Evolutionary conservation across 169 alveolate genomes (phyloP), one percentile per base, ranked within the genome.

Genomic region (Babesia caballi): DNA sequence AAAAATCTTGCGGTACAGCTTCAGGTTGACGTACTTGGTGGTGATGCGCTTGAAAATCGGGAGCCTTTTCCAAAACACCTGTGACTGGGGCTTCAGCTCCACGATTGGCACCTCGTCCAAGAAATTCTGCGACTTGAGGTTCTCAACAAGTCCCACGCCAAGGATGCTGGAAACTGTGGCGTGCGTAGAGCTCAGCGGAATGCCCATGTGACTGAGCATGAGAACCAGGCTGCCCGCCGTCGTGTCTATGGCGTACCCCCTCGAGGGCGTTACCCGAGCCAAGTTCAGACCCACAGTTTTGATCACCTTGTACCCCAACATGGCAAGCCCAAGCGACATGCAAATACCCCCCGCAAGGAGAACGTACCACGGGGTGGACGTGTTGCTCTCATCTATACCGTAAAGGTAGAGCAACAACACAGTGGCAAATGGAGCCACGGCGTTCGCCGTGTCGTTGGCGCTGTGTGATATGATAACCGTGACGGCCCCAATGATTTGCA

Each of bases 401-500:
- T 81, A 30, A 19, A 58, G 44, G 53, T 78, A 89, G n/a, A 85
- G 28, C 15, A 76, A 52, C 60, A 61, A 70, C 3, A 87, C 71
- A 0, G 90, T 76, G 0, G 90, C 89, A 33, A 89, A 77, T 9
- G 96, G 94, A 1, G 93, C 92, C 6, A 89, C 89, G 0, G 96
- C 96, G 67, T 92, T 92, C 21, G 95, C 95, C 21, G 93, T 85
- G 80, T 92, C 96, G 61, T 92, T 92, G 15, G 94, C 89, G 61
- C 93, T 80, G 56, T 92, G 96, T 7, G 94, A 92, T 27, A 92
- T 76, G 47, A 89, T 85, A 30, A 85, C 93, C 65, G 92, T 66
- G 52, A 80, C 68, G 19, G 95, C 93, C 40, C 92, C 85, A 21
- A 91, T 78, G 44, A 91, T 61, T 66, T 81, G 88, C 83, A 81